Evolutionary conservation across 2,329 filamentous ascomycete genomes (phyloP).

Genomic region (Fusarium agapanthi): DNA sequence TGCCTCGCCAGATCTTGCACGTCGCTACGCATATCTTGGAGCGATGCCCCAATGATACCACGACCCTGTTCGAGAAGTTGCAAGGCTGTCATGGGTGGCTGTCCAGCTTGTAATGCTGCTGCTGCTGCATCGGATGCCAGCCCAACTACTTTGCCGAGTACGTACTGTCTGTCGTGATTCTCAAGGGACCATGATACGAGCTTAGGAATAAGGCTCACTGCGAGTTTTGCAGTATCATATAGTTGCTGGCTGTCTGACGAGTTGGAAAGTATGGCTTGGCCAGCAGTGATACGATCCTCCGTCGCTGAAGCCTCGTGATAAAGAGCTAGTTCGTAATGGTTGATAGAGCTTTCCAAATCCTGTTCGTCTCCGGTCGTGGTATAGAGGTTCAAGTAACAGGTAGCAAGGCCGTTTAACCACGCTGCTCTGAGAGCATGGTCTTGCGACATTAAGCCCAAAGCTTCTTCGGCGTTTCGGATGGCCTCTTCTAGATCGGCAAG

Average conservation of each 20-base stretch:
- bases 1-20: background rate
- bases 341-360: background rate
- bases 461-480: background rate
- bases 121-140: background rate
- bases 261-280: background rate
- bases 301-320: background rate
- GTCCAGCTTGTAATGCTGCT: background rate
- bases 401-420: background rate
- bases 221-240: background rate
- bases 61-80: background rate
- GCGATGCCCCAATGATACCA: background rate
- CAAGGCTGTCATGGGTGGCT: background rate
- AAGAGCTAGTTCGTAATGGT: background rate
- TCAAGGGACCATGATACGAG: background rate
- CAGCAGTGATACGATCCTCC: background rate
- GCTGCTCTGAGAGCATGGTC: background rate
- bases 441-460: background rate
- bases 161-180: background rate
- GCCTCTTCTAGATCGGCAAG: background rate
- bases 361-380: background rate
- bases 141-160: background rate
- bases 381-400: background rate
- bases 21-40: background rate
- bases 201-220: background rate
- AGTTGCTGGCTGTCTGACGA: background rate